Percentiles rank a stretch among this genome's conserved stretches.
phyloP scores from a whole-genome alignment of 768 basidiomycete species.

The Nidularia sp. region DNA sequence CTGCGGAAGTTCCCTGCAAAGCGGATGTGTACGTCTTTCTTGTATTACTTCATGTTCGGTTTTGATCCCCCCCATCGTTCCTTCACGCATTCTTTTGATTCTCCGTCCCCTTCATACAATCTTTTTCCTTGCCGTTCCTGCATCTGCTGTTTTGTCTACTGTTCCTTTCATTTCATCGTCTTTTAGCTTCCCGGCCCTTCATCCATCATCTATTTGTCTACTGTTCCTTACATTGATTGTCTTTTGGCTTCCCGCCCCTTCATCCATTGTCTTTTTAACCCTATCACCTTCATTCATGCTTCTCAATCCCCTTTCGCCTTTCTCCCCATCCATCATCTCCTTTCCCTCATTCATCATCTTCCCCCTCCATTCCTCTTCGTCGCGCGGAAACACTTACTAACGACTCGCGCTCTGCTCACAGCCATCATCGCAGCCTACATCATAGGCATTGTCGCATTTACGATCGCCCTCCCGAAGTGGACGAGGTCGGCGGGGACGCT shows the following conservation, averaged over 20 bases:
- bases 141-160: neutral
- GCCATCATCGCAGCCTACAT: constrained; percentile 55
- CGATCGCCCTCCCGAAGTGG: constrained; percentile 35
- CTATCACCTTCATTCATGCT: too few relatives aligned
- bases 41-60: neutral
- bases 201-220: constrained; percentile 5
- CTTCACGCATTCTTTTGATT: neutral
- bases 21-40: constrained; percentile 38
- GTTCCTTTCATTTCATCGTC: neutral
- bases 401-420: constrained; percentile 17
- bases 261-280: too few relatives aligned
- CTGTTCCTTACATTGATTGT: neutral
- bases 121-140: too few relatives aligned
- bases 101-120: too few relatives aligned
- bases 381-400: neutral
- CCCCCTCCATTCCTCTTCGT: too few relatives aligned
- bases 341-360: neutral
- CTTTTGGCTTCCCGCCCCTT: too few relatives aligned
- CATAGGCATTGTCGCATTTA: constrained; percentile 56
- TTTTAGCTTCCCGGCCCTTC: neutral
- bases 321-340: constrained; percentile 7
- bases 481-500: constrained; percentile 14
- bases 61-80: neutral
- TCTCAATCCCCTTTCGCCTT: neutral
- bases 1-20: constrained; percentile 47